Conservation (phyloP, 140 eudicot genomes). For the Bidens hawaiensis region DNA sequence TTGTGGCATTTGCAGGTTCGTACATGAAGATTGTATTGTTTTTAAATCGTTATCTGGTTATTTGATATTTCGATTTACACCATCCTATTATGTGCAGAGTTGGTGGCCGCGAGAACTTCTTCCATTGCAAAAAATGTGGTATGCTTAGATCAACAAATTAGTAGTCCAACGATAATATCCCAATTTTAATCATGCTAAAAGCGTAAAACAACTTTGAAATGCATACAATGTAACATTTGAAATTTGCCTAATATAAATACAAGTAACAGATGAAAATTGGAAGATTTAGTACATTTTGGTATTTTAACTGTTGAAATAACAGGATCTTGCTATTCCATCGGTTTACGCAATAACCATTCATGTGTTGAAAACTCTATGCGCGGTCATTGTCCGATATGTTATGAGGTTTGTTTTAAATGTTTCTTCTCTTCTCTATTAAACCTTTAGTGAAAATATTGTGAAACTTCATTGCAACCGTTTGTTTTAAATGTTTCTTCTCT, state of each 20-base stretch:
- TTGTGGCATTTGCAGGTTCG: slow-evolving; percentile 97
- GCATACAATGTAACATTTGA: too few relatives aligned
- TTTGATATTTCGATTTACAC: background rate
- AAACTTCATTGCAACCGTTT: background rate
- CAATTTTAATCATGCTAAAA: too few relatives aligned
- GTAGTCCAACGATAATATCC: too few relatives aligned
- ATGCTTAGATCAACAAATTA: slow-evolving; percentile 15
- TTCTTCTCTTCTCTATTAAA: background rate
- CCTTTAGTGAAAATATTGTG: background rate
- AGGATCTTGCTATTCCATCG: slow-evolving; percentile 82
- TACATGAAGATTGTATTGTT: background rate
- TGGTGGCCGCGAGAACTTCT: slow-evolving; percentile 87
- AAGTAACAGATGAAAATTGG: too few relatives aligned
- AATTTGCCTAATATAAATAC: too few relatives aligned
- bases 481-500: too few relatives aligned
- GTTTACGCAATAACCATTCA: slow-evolving; percentile 45
- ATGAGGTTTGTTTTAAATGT: slow-evolving; percentile 70
- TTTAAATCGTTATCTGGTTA: background rate
- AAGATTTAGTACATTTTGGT: background rate
- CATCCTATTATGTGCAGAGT: slow-evolving; percentile 37
- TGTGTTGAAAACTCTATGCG: slow-evolving; percentile 85
- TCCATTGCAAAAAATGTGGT: slow-evolving; percentile 98
- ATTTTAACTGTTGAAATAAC: slow-evolving; percentile 7
- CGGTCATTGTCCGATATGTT: slow-evolving; percentile 92
- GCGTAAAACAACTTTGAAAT: too few relatives aligned